Evolutionary conservation across 768 basidiomycete species (phyloP).

Genomic region (Cubamyces lactineus): DNA sequence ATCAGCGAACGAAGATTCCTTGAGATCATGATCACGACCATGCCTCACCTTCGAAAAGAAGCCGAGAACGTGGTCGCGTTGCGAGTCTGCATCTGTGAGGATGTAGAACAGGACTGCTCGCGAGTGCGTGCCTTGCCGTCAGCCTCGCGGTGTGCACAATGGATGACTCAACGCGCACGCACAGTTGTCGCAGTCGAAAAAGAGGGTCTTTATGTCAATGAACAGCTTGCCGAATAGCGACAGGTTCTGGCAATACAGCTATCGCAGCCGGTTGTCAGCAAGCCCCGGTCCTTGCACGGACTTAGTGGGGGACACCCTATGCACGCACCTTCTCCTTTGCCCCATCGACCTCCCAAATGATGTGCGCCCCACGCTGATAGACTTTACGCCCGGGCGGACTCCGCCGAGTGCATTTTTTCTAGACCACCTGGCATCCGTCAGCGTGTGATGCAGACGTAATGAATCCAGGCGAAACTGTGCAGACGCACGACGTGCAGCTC

Average conservation of each 20-base stretch:
- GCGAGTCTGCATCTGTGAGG: constrained; percentile 80
- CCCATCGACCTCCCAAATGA: constrained; percentile 96
- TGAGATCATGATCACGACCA: neutral
- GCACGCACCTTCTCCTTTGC: constrained; percentile 72
- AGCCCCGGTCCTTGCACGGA: constrained; percentile 6
- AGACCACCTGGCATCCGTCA: constrained; percentile 24
- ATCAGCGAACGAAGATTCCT: constrained; percentile 8
- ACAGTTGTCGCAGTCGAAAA: constrained; percentile 91
- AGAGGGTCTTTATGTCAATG: constrained; percentile 96
- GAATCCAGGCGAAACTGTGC: neutral
- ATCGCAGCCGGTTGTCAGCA: constrained; percentile 8
- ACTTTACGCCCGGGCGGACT: constrained; percentile 90
- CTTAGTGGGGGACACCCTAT: neutral
- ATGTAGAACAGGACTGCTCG: constrained; percentile 86
- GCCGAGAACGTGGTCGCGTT: constrained; percentile 78
- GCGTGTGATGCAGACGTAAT: constrained; percentile 8
- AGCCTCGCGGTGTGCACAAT: neutral
- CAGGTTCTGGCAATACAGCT: constrained; percentile 97
- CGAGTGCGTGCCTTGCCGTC: neutral
- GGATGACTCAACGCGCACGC: constrained; percentile 32
- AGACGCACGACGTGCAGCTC: constrained; percentile 65
- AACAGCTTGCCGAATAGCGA: constrained; percentile 98
- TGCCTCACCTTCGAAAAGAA: constrained; percentile 68
- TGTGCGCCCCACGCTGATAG: constrained; percentile 86
- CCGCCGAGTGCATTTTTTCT: constrained; percentile 65